Evolutionary conservation across 1,284 basidiomycete species (phyloP).

Genomic region (Polyporus tsugae): DNA sequence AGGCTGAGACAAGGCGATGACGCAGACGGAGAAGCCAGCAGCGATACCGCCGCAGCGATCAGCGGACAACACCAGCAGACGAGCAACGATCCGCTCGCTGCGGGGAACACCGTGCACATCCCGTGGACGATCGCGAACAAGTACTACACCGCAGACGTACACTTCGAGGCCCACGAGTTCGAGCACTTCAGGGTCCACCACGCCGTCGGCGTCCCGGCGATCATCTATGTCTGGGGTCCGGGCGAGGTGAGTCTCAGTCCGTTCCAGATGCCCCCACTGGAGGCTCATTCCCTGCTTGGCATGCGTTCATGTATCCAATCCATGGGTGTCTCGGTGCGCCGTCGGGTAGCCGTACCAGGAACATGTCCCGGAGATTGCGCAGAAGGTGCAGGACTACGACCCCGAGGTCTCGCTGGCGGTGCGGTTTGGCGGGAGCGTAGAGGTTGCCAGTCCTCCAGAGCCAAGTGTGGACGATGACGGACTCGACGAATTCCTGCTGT

Average conservation of each 20-base stretch:
- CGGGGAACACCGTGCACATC: slow-evolving; percentile 42
- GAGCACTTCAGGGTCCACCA: slow-evolving; percentile 38
- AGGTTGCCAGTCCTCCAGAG: slow-evolving; percentile 29
- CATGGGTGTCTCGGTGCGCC: slow-evolving; percentile 10
- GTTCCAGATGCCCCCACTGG: slow-evolving; percentile 9
- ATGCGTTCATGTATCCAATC: slow-evolving; percentile 15
- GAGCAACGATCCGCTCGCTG: slow-evolving; percentile 19
- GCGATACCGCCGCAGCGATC: background rate
- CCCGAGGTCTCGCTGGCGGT: slow-evolving; percentile 79
- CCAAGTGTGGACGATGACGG: slow-evolving; percentile 52
- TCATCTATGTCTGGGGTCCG: slow-evolving; percentile 73
- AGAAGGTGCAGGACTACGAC: slow-evolving; percentile 55
- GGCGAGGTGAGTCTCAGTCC: slow-evolving; percentile 59
- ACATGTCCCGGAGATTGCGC: slow-evolving; percentile 58
- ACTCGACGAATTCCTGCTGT: slow-evolving; percentile 70
- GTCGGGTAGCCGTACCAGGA: slow-evolving; percentile 57
- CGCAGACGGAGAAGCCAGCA: slow-evolving; percentile 2
- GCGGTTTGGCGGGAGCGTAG: slow-evolving; percentile 44
- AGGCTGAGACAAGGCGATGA: slow-evolving; percentile 3
- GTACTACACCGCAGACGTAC: slow-evolving; percentile 84
- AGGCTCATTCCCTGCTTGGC: background rate
- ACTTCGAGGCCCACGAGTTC: slow-evolving; percentile 56
- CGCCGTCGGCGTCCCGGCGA: slow-evolving; percentile 65
- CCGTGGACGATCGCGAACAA: slow-evolving; percentile 86
- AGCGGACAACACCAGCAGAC: background rate